Evolutionary conservation across 2,329 filamentous ascomycete species (phyloP).

Genomic region (Aureobasidium subglaciale): DNA sequence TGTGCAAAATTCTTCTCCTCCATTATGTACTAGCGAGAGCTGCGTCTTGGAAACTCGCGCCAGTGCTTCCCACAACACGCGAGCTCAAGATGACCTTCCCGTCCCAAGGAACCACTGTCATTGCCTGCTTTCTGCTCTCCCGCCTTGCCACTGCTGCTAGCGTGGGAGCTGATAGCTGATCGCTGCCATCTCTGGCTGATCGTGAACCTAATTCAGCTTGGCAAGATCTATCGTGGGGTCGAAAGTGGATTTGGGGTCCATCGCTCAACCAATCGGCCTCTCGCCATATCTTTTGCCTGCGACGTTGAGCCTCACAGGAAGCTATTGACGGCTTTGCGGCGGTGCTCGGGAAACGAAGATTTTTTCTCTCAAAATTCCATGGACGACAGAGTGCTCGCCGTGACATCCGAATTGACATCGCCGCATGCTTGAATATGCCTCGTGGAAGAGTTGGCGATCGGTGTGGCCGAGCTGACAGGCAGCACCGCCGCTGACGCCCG

Average conservation of each 20-base stretch:
- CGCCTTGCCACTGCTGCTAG: background rate
- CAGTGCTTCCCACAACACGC: background rate
- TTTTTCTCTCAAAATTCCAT: too few relatives aligned
- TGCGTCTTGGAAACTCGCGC: background rate
- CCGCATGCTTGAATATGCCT: too few relatives aligned
- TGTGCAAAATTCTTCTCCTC: background rate
- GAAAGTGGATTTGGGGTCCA: background rate
- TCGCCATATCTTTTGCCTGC: background rate
- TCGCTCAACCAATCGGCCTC: background rate
- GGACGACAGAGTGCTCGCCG: too few relatives aligned
- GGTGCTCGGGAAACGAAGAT: too few relatives aligned
- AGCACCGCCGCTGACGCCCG: too few relatives aligned
- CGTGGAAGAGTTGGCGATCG: too few relatives aligned
- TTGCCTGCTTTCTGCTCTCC: background rate
- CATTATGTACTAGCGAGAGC: background rate
- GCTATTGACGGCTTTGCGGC: too few relatives aligned
- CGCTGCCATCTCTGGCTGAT: background rate
- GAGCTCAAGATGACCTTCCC: background rate
- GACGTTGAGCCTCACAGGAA: background rate
- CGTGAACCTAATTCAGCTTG: background rate
- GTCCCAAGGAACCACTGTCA: background rate
- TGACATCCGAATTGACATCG: too few relatives aligned
- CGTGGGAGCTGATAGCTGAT: background rate
- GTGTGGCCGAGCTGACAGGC: too few relatives aligned
- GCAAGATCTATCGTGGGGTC: background rate